Evolutionary conservation across 805 yeast genomes (phyloP).

Genomic region (Candida methanosorbosa): DNA sequence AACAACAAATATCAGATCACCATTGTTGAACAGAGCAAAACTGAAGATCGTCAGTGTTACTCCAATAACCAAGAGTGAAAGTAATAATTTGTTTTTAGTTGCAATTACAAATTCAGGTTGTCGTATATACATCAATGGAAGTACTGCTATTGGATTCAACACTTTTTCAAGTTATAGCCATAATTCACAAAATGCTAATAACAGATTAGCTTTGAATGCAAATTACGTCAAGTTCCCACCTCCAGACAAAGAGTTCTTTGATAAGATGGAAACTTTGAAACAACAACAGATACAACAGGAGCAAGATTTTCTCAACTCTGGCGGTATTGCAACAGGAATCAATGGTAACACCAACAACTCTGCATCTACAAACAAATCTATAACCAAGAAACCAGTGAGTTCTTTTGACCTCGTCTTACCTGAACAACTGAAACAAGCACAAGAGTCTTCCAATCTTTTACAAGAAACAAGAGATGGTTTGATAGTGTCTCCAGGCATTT

Average conservation of each 20-base stretch:
- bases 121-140: conserved; percentile 56
- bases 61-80: conserved; percentile 55
- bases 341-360: conserved; percentile 1
- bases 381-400: conserved; percentile 20
- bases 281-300: conserved; percentile 31
- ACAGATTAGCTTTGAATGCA: conserved; percentile 25
- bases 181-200: background rate
- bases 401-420: conserved; percentile 15
- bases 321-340: conserved; percentile 1
- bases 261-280: conserved; percentile 23
- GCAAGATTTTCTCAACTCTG: conserved; percentile 13
- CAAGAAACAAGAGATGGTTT: conserved; percentile 49
- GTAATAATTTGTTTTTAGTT: conserved; percentile 59
- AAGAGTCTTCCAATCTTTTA: conserved; percentile 44
- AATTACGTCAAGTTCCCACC: conserved; percentile 39
- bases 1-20: conserved; percentile 18
- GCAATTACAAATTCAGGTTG: conserved; percentile 83
- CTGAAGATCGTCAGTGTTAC: conserved; percentile 56
- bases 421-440: conserved; percentile 39
- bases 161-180: conserved; percentile 1
- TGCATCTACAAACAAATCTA: conserved; percentile 4
- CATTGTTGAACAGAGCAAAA: conserved; percentile 45
- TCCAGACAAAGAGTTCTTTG: conserved; percentile 21
- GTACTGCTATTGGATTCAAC: conserved; percentile 18
- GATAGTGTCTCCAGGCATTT: conserved; percentile 80